A percentile compares a stretch with the other conserved stretches of the same genome.
phyloP scores from a whole-genome alignment of 805 yeast species.

The Komagataella pseudopastoris region DNA sequence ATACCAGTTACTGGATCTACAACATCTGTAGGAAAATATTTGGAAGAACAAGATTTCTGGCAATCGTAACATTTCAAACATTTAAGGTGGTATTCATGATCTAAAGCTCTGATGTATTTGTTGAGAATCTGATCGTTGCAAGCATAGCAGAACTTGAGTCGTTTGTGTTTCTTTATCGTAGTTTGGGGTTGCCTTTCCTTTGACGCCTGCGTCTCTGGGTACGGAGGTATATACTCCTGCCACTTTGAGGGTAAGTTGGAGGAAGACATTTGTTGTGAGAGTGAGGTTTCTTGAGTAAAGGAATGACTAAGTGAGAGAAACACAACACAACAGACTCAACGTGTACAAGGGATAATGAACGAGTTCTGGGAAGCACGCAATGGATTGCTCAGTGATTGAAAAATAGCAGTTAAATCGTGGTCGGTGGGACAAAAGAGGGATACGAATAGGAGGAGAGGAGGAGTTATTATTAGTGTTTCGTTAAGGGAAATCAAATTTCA shows the following conservation, averaged over 20 bases:
- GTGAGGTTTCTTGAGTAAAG: neutral
- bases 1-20: constrained; percentile 13
- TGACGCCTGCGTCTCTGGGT: neutral
- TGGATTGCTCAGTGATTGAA: neutral
- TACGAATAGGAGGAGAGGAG: neutral
- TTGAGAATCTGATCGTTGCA: constrained; percentile 45
- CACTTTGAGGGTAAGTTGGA: neutral
- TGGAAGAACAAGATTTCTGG: constrained; percentile 64
- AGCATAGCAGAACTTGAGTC: constrained; percentile 29
- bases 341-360: neutral
- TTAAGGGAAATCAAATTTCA: neutral
- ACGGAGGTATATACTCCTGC: neutral
- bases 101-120: constrained; percentile 80
- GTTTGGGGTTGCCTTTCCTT: neutral
- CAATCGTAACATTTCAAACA: constrained; percentile 87
- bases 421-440: neutral
- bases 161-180: neutral
- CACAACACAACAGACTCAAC: neutral
- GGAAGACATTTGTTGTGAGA: neutral
- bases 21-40: constrained; percentile 73
- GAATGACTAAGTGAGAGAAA: neutral
- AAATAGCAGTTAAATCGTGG: neutral
- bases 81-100: constrained; percentile 66
- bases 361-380: neutral
- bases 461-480: neutral